These are phyloP conservation scores for Bipolaris sorokiniana DNA, from an alignment of 2,329 filamentous ascomycete genomes.

Conservation along the genomic window DNA sequence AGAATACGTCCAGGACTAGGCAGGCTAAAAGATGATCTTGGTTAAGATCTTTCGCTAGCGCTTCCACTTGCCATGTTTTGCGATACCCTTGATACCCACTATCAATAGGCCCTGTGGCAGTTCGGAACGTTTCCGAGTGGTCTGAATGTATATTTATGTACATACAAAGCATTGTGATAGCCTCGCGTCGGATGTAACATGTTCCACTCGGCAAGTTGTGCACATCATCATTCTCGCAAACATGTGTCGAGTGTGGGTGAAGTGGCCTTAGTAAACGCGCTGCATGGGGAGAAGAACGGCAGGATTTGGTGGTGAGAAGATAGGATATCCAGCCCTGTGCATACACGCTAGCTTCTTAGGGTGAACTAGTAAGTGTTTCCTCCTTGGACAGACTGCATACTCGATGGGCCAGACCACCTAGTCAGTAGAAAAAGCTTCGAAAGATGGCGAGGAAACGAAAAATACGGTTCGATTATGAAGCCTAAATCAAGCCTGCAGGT, in stretches of 20 bases:
- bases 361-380: slow-evolving; percentile 5
- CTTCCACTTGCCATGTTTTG: slow-evolving; percentile 25
- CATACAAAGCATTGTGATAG: slow-evolving; percentile 42
- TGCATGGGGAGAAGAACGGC: neutral
- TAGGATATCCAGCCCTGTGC: neutral
- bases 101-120: slow-evolving; percentile 36
- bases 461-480: neutral
- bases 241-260: slow-evolving; percentile 17
- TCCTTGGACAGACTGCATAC: neutral
- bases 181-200: slow-evolving; percentile 43
- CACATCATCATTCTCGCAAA: slow-evolving; percentile 36
- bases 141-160: slow-evolving; percentile 11
- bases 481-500: neutral
- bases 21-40: neutral
- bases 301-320: neutral
- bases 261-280: neutral
- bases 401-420: neutral
- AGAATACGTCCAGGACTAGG: neutral
- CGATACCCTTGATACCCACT: slow-evolving; percentile 37
- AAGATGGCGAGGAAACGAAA: neutral
- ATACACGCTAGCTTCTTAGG: neutral
- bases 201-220: slow-evolving; percentile 38
- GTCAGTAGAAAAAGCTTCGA: neutral
- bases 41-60: neutral
- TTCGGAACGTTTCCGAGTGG: slow-evolving; percentile 34